phyloP scores from a whole-genome alignment of 108 stramenopile genomes.

The Nitzschia sp. region DNA sequence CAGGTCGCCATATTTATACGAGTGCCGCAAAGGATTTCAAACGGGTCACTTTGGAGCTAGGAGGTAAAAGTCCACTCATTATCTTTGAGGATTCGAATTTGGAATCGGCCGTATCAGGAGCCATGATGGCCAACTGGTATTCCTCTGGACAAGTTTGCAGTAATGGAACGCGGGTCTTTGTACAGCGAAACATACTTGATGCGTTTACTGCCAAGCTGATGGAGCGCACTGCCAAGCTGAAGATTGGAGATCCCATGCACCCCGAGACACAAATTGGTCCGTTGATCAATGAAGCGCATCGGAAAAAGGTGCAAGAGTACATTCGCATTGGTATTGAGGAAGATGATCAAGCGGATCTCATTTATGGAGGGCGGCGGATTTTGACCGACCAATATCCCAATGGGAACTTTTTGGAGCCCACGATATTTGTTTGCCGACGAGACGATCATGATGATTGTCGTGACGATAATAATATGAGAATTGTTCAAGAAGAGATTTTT shows the following conservation, averaged over 20 bases:
- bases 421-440: conserved; percentile 55
- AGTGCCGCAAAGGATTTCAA: conserved; percentile 41
- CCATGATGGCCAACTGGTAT: conserved; percentile 68
- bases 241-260: conserved; percentile 47
- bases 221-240: conserved; percentile 26
- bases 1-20: conserved; percentile 55
- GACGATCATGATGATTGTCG: conserved; percentile 24
- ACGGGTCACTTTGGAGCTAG: conserved; percentile 77
- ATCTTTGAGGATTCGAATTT: conserved; percentile 56
- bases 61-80: conserved; percentile 86
- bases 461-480: conserved; percentile 56
- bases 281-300: conserved; percentile 43
- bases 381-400: conserved; percentile 1
- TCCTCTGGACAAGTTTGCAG: conserved; percentile 86
- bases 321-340: conserved; percentile 37
- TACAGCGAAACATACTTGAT: conserved; percentile 43
- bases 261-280: conserved; percentile 51
- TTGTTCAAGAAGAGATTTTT: conserved; percentile 65
- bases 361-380: conserved; percentile 49
- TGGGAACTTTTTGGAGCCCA: conserved; percentile 51
- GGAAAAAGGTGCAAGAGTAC: conserved; percentile 44
- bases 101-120: conserved; percentile 54
- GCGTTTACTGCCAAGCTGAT: conserved; percentile 43
- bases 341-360: conserved; percentile 36
- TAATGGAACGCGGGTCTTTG: conserved; percentile 78